A percentile compares a stretch with the other conserved stretches of the same genome.
phyloP scores from a whole-genome alignment of 2,329 filamentous ascomycete genomes.

The Penicillium sp. region DNA sequence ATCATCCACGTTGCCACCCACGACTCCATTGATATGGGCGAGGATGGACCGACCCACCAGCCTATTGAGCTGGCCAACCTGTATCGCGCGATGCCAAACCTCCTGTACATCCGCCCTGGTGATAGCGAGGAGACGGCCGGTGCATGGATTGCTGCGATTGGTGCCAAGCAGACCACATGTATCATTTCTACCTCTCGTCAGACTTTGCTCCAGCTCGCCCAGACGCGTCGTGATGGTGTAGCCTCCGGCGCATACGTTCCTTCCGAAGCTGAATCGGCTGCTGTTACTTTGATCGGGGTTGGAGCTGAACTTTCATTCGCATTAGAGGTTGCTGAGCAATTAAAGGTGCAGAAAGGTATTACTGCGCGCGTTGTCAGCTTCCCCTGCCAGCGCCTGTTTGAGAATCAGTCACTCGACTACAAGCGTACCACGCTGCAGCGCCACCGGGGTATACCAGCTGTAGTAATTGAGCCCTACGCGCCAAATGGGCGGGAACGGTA shows the following conservation, averaged over 20 bases:
- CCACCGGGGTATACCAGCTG: conserved; percentile 33
- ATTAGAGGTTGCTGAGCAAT: conserved; percentile 34
- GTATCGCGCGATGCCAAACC: conserved; percentile 56
- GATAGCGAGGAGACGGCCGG: conserved; percentile 50
- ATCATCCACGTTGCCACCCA: conserved; percentile 55
- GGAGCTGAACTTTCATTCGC: conserved; percentile 46
- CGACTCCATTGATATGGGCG: conserved; percentile 52
- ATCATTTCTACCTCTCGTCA: conserved; percentile 42
- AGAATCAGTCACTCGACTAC: conserved; percentile 41
- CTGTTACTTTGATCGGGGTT: conserved; percentile 44
- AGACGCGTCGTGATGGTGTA: conserved; percentile 33
- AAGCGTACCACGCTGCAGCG: conserved; percentile 37
- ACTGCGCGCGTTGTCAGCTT: conserved; percentile 44
- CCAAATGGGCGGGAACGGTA: conserved; percentile 48
- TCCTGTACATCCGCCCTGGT: conserved; percentile 52
- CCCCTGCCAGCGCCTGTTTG: conserved; percentile 45
- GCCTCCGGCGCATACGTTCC: conserved; percentile 38
- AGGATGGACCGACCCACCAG: conserved; percentile 57
- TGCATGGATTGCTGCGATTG: conserved; percentile 37
- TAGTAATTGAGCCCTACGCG: conserved; percentile 45
- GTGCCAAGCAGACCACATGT: conserved; percentile 32
- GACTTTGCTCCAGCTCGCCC: conserved; percentile 32
- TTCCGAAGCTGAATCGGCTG: conserved; percentile 29
- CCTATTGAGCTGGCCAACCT: conserved; percentile 51
- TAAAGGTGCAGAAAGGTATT: conserved; percentile 34